Evolutionary conservation across 441 rosid genomes (phyloP).

Genomic region (Kokia cookei): DNA sequence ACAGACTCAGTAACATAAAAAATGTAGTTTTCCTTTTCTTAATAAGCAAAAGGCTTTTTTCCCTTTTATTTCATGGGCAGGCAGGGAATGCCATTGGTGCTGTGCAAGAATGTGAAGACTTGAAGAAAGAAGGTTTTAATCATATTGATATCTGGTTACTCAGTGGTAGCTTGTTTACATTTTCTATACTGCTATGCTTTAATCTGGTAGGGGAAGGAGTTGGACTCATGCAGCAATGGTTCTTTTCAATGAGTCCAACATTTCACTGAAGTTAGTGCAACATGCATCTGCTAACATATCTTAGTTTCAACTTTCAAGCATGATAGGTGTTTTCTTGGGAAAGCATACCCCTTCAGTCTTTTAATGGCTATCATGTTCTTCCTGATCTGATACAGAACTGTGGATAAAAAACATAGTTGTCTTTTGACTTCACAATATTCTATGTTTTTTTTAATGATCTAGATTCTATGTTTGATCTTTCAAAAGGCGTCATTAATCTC

Average conservation of each 20-base stretch:
- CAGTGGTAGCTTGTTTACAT: background rate
- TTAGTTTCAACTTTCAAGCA: background rate
- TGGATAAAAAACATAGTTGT: background rate
- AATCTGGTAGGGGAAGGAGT: slow-evolving; percentile 1
- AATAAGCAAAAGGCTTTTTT: slow-evolving; percentile 8
- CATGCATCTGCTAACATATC: background rate
- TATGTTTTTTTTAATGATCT: background rate
- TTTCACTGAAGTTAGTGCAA: background rate
- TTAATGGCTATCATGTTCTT: background rate
- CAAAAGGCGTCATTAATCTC: background rate
- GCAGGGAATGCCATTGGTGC: slow-evolving; percentile 69
- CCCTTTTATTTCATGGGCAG: slow-evolving; percentile 32
- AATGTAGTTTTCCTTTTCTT: slow-evolving; percentile 7
- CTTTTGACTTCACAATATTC: background rate
- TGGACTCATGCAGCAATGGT: background rate
- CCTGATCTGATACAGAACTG: background rate
- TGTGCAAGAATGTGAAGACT: slow-evolving; percentile 57
- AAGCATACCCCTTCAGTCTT: background rate
- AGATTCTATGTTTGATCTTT: background rate
- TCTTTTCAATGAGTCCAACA: background rate
- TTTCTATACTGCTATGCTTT: slow-evolving; percentile 1
- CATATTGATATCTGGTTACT: slow-evolving; percentile 2
- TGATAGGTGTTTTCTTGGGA: background rate
- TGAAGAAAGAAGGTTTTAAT: slow-evolving; percentile 57
- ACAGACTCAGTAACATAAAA: background rate